Base-by-base conservation (phyloP, 805 yeast genomes). In the Myxozyma melibiosi region DNA sequence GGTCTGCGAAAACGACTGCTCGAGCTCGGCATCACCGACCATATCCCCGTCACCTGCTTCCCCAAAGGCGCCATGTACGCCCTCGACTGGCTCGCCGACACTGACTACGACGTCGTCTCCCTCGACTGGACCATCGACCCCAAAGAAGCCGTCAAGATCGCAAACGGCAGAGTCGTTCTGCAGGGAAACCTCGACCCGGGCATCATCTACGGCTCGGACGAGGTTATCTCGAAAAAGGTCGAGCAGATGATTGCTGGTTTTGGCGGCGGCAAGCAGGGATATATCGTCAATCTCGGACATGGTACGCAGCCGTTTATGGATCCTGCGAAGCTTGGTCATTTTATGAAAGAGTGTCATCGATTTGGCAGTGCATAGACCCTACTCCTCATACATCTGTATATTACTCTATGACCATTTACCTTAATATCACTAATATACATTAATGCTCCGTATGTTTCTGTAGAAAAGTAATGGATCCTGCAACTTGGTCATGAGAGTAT, bases 11-110 rank as follows among this genome's bases (percentile, higher is more conserved):
- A 67, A 9, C 83, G 94, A 67, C 78, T 94, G 67, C 67, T 72
- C 51, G 92, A 88, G 72, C 74, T 88, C 49, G 96, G 92, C 2
- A 71, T 87, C 8, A 49, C 50, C 14, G 95, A 89, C 61, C 74
- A 74, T 6, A 84, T 94, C 22, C 99, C 99, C 31, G 74, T 94
- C 68, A 88, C 96, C 0, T 84, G 91, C 7, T 94, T 94, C 68
- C 90, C 97, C 28, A 94, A 91, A 75, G 96, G 96, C 41, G 94
- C 99, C 0, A 92, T 97, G 97, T 92, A 90, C 67, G 97, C 98
- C 4, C 76, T 94, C 50, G 91, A 92, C 65, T 86, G 85, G 53
- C 77, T 94, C 58, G 86, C 96, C 68, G 84, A 82, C 45, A 75
- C 88, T 5, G 94, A 91, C 11, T 94, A 89, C 73, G 84, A 90